Evolutionary conservation across 306 rosid genomes (phyloP).

Genomic region (Cotoneaster glaucophyllus): DNA sequence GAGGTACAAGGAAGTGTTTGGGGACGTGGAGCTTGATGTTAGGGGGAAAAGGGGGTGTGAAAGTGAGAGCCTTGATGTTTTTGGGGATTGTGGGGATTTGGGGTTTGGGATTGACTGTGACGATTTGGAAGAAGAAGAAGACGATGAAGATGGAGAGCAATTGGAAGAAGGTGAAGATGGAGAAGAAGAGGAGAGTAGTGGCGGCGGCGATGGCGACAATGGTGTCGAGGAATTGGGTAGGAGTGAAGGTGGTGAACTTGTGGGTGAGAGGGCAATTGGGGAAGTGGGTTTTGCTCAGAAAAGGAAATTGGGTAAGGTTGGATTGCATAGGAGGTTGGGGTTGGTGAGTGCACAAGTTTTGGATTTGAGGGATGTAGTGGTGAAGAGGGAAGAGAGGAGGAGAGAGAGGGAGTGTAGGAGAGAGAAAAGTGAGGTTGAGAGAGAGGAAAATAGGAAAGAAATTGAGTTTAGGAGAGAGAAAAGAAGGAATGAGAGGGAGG

Average conservation of each 20-base stretch:
- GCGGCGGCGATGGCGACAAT: not conserved
- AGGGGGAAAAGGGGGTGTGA: constrained; percentile 34
- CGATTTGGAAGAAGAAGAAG: constrained; percentile 14
- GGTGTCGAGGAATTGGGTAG: constrained; percentile 16
- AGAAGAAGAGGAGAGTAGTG: constrained; percentile 7
- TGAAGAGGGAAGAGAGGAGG: constrained; percentile 69
- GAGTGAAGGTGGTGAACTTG: constrained; percentile 27
- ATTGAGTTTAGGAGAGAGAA: constrained; percentile 37
- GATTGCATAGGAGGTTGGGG: constrained; percentile 34
- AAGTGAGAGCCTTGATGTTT: constrained; percentile 20
- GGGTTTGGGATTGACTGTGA: constrained; percentile 41
- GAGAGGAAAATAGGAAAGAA: constrained; percentile 44
- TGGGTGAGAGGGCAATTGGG: constrained; percentile 14
- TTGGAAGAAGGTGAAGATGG: constrained; percentile 25
- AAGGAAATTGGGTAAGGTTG: constrained; percentile 34
- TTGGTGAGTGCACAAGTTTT: constrained; percentile 34
- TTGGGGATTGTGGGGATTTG: constrained; percentile 47
- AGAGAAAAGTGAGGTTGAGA: constrained; percentile 44
- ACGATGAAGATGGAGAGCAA: constrained; percentile 24
- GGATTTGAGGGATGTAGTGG: constrained; percentile 52
- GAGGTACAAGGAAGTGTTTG: constrained; percentile 74
- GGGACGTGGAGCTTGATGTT: constrained; percentile 57
- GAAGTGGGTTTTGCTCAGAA: constrained; percentile 14
- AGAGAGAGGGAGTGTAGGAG: constrained; percentile 57
- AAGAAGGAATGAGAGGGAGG: constrained; percentile 36